These are phyloP conservation scores for Silybum marianum DNA, from an alignment of 129 eudicot genomes.

Conservation along the genomic window DNA sequence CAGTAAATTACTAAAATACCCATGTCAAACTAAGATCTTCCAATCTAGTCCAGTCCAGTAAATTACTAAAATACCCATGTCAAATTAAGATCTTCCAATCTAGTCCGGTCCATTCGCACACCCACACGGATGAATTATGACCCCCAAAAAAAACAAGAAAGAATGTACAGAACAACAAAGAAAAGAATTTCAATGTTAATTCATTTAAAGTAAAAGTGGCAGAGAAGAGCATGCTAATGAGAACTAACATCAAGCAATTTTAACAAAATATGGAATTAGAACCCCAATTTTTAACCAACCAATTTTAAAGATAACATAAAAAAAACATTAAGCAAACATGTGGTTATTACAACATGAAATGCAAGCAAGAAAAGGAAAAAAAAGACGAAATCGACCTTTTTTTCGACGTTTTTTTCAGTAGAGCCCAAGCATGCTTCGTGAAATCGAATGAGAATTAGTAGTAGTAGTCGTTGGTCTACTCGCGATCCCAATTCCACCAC, in stretches of 20 bases:
- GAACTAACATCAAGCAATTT: slow-evolving; percentile 8
- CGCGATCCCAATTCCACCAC: slow-evolving; percentile 46
- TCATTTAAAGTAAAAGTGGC: background rate
- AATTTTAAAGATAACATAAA: slow-evolving; percentile 24
- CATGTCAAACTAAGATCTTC: too few species aligned
- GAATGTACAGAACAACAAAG: slow-evolving; percentile 15
- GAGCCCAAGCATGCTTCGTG: slow-evolving; percentile 68
- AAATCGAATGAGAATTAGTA: slow-evolving; percentile 60
- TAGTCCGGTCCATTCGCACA: too few species aligned
- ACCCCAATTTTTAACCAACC: slow-evolving; percentile 40
- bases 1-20: too few species aligned
- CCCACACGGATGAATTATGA: background rate
- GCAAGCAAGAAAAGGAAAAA: slow-evolving; percentile 4
- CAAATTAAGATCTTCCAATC: too few species aligned
- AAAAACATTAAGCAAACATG: slow-evolving; percentile 26
- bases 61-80: too few species aligned
- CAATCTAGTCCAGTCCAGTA: too few species aligned
- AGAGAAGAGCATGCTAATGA: slow-evolving; percentile 19
- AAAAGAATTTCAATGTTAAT: background rate
- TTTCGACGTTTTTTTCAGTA: slow-evolving; percentile 41
- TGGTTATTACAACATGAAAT: slow-evolving; percentile 34
- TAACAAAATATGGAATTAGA: background rate
- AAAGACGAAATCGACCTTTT: slow-evolving; percentile 32
- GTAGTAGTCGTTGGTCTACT: slow-evolving; percentile 21
- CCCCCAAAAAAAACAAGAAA: background rate